Conservation (phyloP, 257 asterid genomes). For the Verbascum thapsus region DNA sequence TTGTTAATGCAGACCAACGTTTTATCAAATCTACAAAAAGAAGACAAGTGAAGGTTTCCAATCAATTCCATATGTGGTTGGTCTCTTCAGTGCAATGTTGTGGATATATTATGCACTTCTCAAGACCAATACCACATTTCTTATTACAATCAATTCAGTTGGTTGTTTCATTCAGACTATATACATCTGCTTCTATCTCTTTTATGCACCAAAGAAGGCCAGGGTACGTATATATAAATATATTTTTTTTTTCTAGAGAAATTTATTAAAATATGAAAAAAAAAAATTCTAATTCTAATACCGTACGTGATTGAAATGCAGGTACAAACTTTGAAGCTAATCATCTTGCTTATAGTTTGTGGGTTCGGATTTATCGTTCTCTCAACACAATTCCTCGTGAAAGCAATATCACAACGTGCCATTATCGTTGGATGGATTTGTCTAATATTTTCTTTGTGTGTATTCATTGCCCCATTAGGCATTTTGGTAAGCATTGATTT, state of each 20-base stretch:
- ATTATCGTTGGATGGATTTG: slow-evolving; percentile 67
- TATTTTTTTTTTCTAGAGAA: too few species aligned
- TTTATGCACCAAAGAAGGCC: slow-evolving; percentile 44
- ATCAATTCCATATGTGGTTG: slow-evolving; percentile 52
- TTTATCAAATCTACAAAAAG: slow-evolving; percentile 48
- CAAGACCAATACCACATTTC: slow-evolving; percentile 42
- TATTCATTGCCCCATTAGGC: slow-evolving; percentile 64
- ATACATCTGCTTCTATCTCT: slow-evolving; percentile 39
- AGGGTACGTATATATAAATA: slow-evolving; percentile 33
- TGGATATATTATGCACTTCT: slow-evolving; percentile 61
- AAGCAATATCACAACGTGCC: slow-evolving; percentile 36
- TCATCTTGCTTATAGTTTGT: slow-evolving; percentile 34
- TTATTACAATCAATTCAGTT: slow-evolving; percentile 51
- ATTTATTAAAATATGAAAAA: too few species aligned
- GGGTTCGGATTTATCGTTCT: slow-evolving; percentile 53
- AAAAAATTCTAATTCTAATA: too few species aligned
- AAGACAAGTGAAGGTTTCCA: slow-evolving; percentile 46
- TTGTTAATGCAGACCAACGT: slow-evolving; percentile 41
- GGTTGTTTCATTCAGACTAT: slow-evolving; percentile 50
- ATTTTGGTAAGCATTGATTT: slow-evolving; percentile 42
- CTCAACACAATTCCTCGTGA: slow-evolving; percentile 38
- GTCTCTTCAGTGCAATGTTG: slow-evolving; percentile 52
- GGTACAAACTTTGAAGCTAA: slow-evolving; percentile 49
- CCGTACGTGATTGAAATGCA: slow-evolving; percentile 26
- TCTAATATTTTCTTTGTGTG: slow-evolving; percentile 58